Evolutionary conservation across 2,329 filamentous ascomycete genomes (phyloP).

Genomic region (Nemania serpens): DNA sequence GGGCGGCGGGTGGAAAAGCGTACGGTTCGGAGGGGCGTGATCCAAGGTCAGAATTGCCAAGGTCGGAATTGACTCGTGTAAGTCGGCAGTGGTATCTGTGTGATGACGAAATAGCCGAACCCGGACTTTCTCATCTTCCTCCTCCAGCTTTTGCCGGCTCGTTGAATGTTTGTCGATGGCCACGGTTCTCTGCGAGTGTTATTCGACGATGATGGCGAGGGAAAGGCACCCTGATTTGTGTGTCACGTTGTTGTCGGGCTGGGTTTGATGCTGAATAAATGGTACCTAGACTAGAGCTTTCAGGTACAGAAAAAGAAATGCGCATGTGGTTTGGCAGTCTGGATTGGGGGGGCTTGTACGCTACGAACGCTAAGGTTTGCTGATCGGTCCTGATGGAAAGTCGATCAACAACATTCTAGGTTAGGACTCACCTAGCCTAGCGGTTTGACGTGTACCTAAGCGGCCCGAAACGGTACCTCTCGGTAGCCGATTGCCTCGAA

Average conservation of each 20-base stretch:
- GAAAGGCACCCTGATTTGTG: neutral
- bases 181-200: neutral
- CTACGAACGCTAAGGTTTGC: no score
- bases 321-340: constrained; percentile 4
- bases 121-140: constrained; percentile 2
- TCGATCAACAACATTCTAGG: neutral
- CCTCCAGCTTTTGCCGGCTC: constrained; percentile 6
- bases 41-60: neutral
- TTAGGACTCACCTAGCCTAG: neutral
- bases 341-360: neutral
- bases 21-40: no score
- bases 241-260: neutral
- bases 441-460: neutral
- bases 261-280: neutral
- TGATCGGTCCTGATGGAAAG: no score
- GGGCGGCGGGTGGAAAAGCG: neutral
- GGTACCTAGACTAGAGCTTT: neutral
- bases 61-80: neutral
- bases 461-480: no score
- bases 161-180: neutral
- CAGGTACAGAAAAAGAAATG: constrained; percentile 4
- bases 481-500: no score
- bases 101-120: constrained; percentile 27
- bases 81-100: constrained; percentile 17
- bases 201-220: neutral